A percentile compares a stretch with the other conserved stretches of the same genome.
Evolutionary conservation across 2,329 filamentous ascomycete genomes (phyloP).

Genomic region (Fusarium xylarioides): DNA sequence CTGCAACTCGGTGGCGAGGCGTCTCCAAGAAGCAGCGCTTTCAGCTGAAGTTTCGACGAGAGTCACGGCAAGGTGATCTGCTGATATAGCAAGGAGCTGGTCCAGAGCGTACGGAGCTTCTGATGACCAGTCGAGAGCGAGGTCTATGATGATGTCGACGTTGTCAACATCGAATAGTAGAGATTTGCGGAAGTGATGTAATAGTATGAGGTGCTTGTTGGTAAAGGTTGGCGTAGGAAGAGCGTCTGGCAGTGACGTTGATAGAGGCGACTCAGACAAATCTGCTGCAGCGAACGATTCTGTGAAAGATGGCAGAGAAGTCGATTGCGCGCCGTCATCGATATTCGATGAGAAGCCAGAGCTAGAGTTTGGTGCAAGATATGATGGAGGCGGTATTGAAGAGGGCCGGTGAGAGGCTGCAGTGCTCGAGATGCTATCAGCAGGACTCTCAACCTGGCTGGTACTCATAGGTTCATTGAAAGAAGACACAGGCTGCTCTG

Average conservation of each 20-base stretch:
- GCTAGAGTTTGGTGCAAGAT: not conserved
- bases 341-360: not conserved
- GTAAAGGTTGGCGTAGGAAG: constrained; percentile 44
- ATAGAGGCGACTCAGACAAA: constrained; percentile 22
- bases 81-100: constrained; percentile 56
- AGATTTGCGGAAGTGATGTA: constrained; percentile 48
- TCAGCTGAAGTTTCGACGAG: constrained; percentile 34
- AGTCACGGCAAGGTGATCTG: constrained; percentile 49
- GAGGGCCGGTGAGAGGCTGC: constrained; percentile 12
- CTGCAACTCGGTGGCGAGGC: constrained; percentile 55
- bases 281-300: constrained; percentile 20
- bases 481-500: constrained; percentile 1
- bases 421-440: constrained; percentile 32
- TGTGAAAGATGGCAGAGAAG: constrained; percentile 37
- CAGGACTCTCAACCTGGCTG: constrained; percentile 36
- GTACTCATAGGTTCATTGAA: constrained; percentile 1
- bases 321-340: constrained; percentile 18
- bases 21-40: constrained; percentile 34
- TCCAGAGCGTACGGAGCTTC: constrained; percentile 57
- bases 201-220: constrained; percentile 51
- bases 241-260: constrained; percentile 14
- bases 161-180: constrained; percentile 38
- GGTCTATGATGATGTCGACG: constrained; percentile 41
- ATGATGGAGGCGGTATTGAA: constrained; percentile 26
- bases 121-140: constrained; percentile 47